These are phyloP conservation scores for Agrocybe chaxingu DNA, from an alignment of 768 basidiomycete genomes.

Conservation along the genomic window DNA sequence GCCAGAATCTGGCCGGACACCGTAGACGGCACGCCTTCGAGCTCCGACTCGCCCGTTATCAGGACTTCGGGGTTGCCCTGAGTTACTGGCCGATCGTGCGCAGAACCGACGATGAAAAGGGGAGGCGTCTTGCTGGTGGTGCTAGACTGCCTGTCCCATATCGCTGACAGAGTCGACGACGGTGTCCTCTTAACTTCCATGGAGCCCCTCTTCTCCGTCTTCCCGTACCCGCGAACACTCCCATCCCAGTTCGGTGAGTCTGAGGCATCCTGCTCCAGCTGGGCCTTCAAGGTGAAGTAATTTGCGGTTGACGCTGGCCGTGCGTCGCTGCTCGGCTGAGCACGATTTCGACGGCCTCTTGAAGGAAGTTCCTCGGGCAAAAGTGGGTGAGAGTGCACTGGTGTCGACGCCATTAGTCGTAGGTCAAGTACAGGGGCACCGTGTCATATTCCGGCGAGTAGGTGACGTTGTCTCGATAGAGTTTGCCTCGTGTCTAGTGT, in stretches of 20 bases:
- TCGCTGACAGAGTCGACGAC: constrained; percentile 34
- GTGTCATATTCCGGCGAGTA: neutral
- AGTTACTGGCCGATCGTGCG: constrained; percentile 24
- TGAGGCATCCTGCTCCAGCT: constrained; percentile 45
- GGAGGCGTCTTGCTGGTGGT: constrained; percentile 24
- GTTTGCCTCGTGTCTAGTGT: neutral
- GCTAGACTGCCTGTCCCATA: constrained; percentile 32
- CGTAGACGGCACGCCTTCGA: constrained; percentile 26
- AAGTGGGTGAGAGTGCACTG: constrained; percentile 72
- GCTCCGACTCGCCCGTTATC: constrained; percentile 32
- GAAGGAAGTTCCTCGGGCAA: constrained; percentile 51
- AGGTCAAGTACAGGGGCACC: neutral
- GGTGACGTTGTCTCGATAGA: neutral
- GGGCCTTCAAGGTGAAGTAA: constrained; percentile 63
- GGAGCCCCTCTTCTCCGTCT: constrained; percentile 29
- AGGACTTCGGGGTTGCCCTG: constrained; percentile 27
- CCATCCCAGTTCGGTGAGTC: constrained; percentile 37
- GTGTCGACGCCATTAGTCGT: constrained; percentile 34
- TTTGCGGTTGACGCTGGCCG: constrained; percentile 35
- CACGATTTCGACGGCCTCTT: constrained; percentile 47
- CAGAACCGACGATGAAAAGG: constrained; percentile 41
- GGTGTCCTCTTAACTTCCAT: constrained; percentile 12
- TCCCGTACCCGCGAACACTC: constrained; percentile 57
- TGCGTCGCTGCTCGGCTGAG: constrained; percentile 13
- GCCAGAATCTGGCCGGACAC: constrained; percentile 50